Evolutionary conservation across 768 basidiomycete species (phyloP).

Genomic region (Mycena capillaripes): DNA sequence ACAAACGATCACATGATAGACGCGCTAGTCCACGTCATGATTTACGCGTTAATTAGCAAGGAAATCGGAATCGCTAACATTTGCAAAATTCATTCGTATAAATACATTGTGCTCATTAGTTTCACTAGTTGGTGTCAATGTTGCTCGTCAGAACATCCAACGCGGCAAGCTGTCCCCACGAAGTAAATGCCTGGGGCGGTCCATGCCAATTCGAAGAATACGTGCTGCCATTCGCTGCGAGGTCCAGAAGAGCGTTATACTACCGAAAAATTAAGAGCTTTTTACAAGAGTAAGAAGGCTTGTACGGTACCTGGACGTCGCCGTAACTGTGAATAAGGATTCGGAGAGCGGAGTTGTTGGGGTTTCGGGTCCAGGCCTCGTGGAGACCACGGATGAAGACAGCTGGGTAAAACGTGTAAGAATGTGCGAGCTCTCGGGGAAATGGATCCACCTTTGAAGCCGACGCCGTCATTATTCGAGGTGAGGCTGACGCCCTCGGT

Average conservation of each 20-base stretch:
- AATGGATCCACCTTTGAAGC: slow-evolving; percentile 61
- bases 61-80: no score
- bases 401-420: slow-evolving; percentile 39
- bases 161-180: slow-evolving; percentile 65
- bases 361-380: slow-evolving; percentile 59
- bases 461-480: slow-evolving; percentile 61
- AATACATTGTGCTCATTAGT: background rate
- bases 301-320: slow-evolving; percentile 44
- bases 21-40: background rate
- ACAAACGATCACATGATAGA: slow-evolving; percentile 17
- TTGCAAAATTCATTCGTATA: no score
- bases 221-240: slow-evolving; percentile 57
- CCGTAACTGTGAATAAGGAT: slow-evolving; percentile 63
- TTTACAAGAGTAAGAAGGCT: background rate
- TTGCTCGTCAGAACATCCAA: slow-evolving; percentile 58
- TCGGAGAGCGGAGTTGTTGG: slow-evolving; percentile 51
- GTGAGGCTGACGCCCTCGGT: slow-evolving; percentile 61
- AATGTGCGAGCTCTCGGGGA: background rate
- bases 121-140: slow-evolving; percentile 51
- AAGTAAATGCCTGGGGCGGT: slow-evolving; percentile 59
- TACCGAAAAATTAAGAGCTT: slow-evolving; percentile 30
- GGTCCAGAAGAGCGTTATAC: slow-evolving; percentile 65
- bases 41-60: background rate
- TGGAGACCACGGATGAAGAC: slow-evolving; percentile 63
- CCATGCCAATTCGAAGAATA: slow-evolving; percentile 65